Base-by-base conservation (phyloP, 2,329 filamentous ascomycete genomes). In the Colletotrichum tanaceti region DNA sequence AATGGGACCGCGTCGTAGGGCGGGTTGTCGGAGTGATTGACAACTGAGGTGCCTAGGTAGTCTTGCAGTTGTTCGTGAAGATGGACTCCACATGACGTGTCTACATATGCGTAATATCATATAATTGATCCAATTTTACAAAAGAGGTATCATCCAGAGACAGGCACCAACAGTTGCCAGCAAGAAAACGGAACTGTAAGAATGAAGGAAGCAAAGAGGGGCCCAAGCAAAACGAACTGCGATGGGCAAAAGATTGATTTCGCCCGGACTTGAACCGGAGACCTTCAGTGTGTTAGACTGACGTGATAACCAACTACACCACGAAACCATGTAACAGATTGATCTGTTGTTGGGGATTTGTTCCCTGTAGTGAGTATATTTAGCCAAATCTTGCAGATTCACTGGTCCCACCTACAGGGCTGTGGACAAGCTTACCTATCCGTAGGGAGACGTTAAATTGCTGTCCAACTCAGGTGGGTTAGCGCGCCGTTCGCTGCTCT, bases 1-100 rank as follows among this genome's bases (percentile, higher is more conserved):
- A 98, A 77, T 99, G 96, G 96, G 89, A 97, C 82, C 85, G 87
- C 11, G 90, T 97, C 52, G 91, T 94, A 9, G 93, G 91, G 13
- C 87, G 85, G 54, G 79, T 97, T 4, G 85, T 98, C 61, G 89
- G 85, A 1, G 74, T 87, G 35, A 74, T 77, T 3, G 73, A 74
- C 20, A 74, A 57, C 73, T 58, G 20, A 59, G 22, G 35, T 49
- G 28, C 3, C 6, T 14, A n/a, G n/a, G n/a, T n/a, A 5, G 32
- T 24, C 7, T 18, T 4, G 43, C 13, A 24, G 13, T 47, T 16
- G 3, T 47, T 9, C 5, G 13, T 22, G 13, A 18, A 11, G 16
- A 7, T 10, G 10, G 11, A 10, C 41, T 24, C 10, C 9, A 3
- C 11, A 24, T 13, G 32, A n/a, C 32, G 9, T 1, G 35, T 10